Evolutionary conservation across 179 eudicot genomes (phyloP).

Genomic region (Dionaea muscipula): DNA sequence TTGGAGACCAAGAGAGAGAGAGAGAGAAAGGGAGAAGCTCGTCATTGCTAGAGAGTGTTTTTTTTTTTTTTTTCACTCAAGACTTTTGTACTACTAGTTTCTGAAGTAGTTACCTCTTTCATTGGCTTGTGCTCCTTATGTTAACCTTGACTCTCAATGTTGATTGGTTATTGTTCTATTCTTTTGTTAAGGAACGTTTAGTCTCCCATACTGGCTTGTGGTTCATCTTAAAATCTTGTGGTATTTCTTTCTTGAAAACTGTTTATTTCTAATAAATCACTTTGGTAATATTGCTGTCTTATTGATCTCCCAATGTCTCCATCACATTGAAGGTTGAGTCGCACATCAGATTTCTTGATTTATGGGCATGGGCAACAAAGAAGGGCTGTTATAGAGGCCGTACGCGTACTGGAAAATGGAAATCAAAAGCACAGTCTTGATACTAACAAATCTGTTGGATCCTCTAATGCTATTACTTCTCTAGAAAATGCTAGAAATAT

Average conservation of each 20-base stretch:
- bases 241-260: neutral
- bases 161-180: too few relatives aligned
- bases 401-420: conserved; percentile 50
- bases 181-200: too few relatives aligned
- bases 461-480: conserved; percentile 30
- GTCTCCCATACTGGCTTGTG: too few relatives aligned
- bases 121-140: too few relatives aligned
- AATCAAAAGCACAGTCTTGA: conserved; percentile 23
- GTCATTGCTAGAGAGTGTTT: too few relatives aligned
- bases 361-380: conserved; percentile 96
- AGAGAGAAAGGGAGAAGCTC: too few relatives aligned
- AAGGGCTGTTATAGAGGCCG: conserved; percentile 80
- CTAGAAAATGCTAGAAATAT: conserved; percentile 48
- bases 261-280: neutral
- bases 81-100: too few relatives aligned
- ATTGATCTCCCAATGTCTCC: neutral
- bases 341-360: conserved; percentile 69
- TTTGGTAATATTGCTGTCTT: neutral
- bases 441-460: conserved; percentile 19
- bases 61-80: too few relatives aligned
- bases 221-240: too few relatives aligned
- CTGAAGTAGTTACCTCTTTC: too few relatives aligned
- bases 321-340: conserved; percentile 52
- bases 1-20: too few relatives aligned
- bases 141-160: too few relatives aligned